Evolutionary conservation across 805 yeast genomes (phyloP), one percentile per base, ranked within the genome.

Genomic region (Pichia eremophila): DNA sequence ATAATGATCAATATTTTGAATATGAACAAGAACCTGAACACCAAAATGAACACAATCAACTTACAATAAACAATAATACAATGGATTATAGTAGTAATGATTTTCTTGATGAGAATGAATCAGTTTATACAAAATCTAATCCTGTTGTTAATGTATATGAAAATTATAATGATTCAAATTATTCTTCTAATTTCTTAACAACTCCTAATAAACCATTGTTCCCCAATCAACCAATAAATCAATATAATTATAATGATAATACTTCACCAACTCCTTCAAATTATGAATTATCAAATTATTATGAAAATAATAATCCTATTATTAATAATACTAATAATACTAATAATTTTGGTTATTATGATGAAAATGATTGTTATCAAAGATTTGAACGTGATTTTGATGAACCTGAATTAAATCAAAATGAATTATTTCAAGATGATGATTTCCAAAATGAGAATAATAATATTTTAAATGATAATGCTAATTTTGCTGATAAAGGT

Each of bases 311-410:
- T 35, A 40, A 35, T 19, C 34, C 27, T 15, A 37, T 29, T 18
- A 34, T 18, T n/a, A 39, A 17, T 27, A 14, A 10, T 7, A 29
- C 10, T 4, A 29, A 12, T 4, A 29, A 12, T 29, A 29, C 12
- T 10, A 11, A 29, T 29, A 29, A 29, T 14, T 29, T 29, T 29
- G 14, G 32, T 22, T 17, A 15, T n/a, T 12, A 25, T 27, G 22
- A 27, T 34, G 39, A 36, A n/a, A 4, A 5, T 17, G 19, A n/a
- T 17, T n/a, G 52, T 41, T 60, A 59, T 45, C 62, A 59, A 46
- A 29, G 43, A 9, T 61, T 62, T 39, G 54, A 55, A 44, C 54
- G 66, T 41, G 66, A 62, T 44, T 32, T 39, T 10, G 66, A 62
- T 47, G 66, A 62, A 48, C 64, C 65, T 9, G 58, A 52, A 35